Percentiles rank a stretch among this genome's conserved stretches.
These are phyloP conservation scores for Pugionium dolabratum DNA, from an alignment of 345 rosid species.

Conservation along the genomic window DNA sequence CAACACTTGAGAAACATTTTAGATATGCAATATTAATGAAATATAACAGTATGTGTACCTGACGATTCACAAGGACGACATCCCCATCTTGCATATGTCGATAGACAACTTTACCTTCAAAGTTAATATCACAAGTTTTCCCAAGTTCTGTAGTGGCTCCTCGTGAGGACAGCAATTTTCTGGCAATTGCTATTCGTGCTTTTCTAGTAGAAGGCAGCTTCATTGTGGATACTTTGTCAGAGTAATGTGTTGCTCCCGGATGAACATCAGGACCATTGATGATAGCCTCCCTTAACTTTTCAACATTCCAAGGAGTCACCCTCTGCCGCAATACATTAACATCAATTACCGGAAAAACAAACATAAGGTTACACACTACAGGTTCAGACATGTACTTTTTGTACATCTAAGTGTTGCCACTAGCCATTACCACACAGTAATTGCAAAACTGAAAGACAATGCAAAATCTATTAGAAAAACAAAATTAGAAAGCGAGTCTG, in stretches of 20 bases:
- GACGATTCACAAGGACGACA: constrained; percentile 90
- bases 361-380: constrained; percentile 23
- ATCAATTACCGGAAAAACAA: constrained; percentile 12
- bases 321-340: constrained; percentile 52
- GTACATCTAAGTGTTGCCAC: constrained; percentile 18
- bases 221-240: constrained; percentile 62
- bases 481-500: constrained; percentile 3
- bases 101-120: constrained; percentile 80
- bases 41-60: constrained; percentile 50
- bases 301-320: constrained; percentile 85
- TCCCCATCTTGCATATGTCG: constrained; percentile 96
- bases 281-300: constrained; percentile 70
- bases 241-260: constrained; percentile 92
- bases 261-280: constrained; percentile 81
- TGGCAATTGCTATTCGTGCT: constrained; percentile 66
- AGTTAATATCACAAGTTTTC: constrained; percentile 57
- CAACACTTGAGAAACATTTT: constrained; percentile 5
- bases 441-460: constrained; percentile 4
- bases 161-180: constrained; percentile 76
- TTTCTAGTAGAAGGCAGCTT: constrained; percentile 54
- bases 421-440: constrained; percentile 12
- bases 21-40: constrained; percentile 4
- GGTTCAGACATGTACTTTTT: constrained; percentile 1
- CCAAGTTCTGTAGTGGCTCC: constrained; percentile 65
- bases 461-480: constrained; percentile 2